Evolutionary conservation across 225 moss, liverwort and hornwort genomes (phyloP).

Genomic region (Sphagnum contortum): DNA sequence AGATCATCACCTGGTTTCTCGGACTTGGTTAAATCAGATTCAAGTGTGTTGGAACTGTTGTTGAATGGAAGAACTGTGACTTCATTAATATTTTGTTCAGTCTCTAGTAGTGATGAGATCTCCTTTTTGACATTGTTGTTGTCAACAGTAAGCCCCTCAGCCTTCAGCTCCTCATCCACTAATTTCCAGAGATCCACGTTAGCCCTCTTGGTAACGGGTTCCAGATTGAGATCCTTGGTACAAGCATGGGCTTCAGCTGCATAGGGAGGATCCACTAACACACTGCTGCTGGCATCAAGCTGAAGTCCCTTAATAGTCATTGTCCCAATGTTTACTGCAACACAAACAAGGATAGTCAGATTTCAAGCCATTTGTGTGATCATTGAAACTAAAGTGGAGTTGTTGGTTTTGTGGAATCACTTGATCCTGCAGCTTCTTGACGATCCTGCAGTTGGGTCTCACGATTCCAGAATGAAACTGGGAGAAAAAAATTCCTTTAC

Average conservation of each 20-base stretch:
- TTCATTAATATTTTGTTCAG: no score
- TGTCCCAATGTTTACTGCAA: conserved; percentile 39
- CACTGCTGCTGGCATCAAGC: conserved; percentile 13
- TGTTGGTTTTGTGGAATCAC: background rate
- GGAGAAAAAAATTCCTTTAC: background rate
- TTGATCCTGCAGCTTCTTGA: no score
- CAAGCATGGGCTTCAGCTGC: background rate
- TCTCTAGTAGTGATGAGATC: no score
- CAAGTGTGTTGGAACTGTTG: no score
- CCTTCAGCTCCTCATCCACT: conserved; percentile 18
- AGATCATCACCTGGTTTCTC: no score
- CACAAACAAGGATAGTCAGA: background rate
- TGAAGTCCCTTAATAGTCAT: conserved; percentile 38
- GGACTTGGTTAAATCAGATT: no score
- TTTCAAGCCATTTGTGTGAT: background rate
- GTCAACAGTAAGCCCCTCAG: background rate
- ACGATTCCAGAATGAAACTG: background rate
- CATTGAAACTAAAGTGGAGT: background rate
- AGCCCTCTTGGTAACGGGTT: conserved; percentile 13
- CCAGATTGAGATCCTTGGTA: background rate
- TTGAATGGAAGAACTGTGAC: no score
- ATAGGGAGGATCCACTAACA: no score
- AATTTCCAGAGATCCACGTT: conserved; percentile 19
- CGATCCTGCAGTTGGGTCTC: background rate
- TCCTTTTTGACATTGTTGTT: background rate